These are phyloP conservation scores for Populus simonii DNA, from an alignment of 345 rosid species.

Conservation along the genomic window DNA sequence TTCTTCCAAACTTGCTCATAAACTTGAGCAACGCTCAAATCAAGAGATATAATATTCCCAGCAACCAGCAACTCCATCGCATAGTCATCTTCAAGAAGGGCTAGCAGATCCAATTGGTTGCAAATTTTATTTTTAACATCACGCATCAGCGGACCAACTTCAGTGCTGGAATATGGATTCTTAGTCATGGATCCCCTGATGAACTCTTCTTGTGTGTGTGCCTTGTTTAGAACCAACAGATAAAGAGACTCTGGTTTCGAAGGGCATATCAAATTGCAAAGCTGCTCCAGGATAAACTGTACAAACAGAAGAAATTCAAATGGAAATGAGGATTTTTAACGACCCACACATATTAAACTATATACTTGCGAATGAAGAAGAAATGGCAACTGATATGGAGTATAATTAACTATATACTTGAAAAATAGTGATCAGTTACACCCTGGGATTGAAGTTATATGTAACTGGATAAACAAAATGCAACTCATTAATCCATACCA, in stretches of 20 bases:
- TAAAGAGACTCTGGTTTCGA: conserved; percentile 92
- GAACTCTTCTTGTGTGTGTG: conserved; percentile 96
- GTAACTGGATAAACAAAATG: too few species aligned
- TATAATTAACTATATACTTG: not conserved
- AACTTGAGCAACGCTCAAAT: conserved; percentile 94
- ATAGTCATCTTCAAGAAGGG: conserved; percentile 91
- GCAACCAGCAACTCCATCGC: conserved; percentile 97
- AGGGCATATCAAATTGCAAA: conserved; percentile 97
- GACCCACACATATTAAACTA: not conserved
- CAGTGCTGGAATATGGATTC: conserved; percentile 94
- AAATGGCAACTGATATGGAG: not conserved
- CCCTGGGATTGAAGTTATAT: not conserved
- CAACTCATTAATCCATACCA: conserved; percentile 43
- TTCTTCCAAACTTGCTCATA: conserved; percentile 99
- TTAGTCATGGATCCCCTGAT: conserved; percentile 99
- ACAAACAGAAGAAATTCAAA: conserved; percentile 28
- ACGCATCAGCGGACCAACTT: conserved; percentile 98
- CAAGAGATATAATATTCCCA: conserved; percentile 95
- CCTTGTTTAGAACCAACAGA: conserved; percentile 83
- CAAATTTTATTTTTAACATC: conserved; percentile 98
- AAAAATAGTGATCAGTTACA: not conserved
- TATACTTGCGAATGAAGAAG: not conserved
- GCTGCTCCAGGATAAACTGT: conserved; percentile 98
- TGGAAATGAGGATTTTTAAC: conserved; percentile 19
- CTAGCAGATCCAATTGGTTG: conserved; percentile 82